Percentiles rank a stretch among this genome's conserved stretches.
These are phyloP conservation scores for Hebeloma cylindrosporum DNA, from an alignment of 768 basidiomycete species.

Conservation along the genomic window DNA sequence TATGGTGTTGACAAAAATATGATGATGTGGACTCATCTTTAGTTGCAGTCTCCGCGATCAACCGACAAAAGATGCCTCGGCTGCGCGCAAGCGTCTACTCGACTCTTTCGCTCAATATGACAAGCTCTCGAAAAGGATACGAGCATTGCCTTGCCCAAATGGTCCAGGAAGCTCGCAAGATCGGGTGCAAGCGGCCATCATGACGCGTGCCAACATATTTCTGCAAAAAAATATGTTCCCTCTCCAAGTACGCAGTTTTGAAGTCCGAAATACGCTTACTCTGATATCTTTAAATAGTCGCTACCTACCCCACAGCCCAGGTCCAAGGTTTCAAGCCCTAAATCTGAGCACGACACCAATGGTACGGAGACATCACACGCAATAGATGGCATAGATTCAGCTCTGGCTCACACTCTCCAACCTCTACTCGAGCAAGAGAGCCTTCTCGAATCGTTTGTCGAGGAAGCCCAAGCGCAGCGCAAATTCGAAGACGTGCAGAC, in stretches of 20 bases:
- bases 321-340: slow-evolving; percentile 13
- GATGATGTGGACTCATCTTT: not conserved
- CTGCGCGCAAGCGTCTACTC: slow-evolving; percentile 76
- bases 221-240: slow-evolving; percentile 90
- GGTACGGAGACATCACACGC: slow-evolving; percentile 21
- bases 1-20: too few relatives aligned
- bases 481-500: slow-evolving; percentile 97
- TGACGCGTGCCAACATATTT: slow-evolving; percentile 73
- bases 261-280: not conserved
- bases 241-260: slow-evolving; percentile 53
- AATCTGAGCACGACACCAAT: slow-evolving; percentile 16
- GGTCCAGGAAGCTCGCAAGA: slow-evolving; percentile 75
- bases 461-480: slow-evolving; percentile 84
- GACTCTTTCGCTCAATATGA: slow-evolving; percentile 91
- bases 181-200: slow-evolving; percentile 79
- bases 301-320: slow-evolving; percentile 46
- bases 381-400: slow-evolving; percentile 59
- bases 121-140: slow-evolving; percentile 81
- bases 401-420: slow-evolving; percentile 72
- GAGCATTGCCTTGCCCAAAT: slow-evolving; percentile 60
- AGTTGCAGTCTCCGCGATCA: slow-evolving; percentile 41
- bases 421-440: slow-evolving; percentile 94
- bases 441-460: slow-evolving; percentile 84
- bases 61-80: slow-evolving; percentile 65
- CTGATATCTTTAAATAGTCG: slow-evolving; percentile 31